Evolutionary conservation across 1,139 yeast species (phyloP), one percentile per base, ranked within the genome.

Genomic region (Keqinozyma sinolaborantium): DNA sequence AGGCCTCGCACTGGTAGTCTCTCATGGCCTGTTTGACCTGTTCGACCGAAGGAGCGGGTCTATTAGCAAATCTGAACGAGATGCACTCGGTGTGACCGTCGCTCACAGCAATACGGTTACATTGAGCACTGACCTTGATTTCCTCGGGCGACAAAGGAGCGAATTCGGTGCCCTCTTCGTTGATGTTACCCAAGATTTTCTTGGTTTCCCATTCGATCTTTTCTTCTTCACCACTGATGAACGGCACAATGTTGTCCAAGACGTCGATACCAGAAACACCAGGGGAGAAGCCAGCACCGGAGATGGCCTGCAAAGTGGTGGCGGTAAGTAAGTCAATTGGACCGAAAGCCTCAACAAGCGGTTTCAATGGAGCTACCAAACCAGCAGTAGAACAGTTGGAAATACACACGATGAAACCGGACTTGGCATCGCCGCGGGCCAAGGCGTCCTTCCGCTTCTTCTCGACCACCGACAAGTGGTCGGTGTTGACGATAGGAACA

Each of bases 311-410:
- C 61, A 92, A 64, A 12, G 98, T 92, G 36, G 97, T 88, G 32
- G 95, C 79, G 21, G 95, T 82, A 49, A 90, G 74, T 20, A 82
- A 74, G 40, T 86, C 90, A 39, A 92, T 77, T 31, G 97, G 95
- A 30, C 98, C 98, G 53, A 84, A 90, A 35, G 70, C 62, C 36
- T 88, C 95, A 30, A 83, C 86, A 50, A 92, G 72, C 12, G 98
- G 98, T 56, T 86, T 87, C 57, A 92, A 71, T 28, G 98, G 98
- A 9, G 97, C 97, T 24, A 92, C 98, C 41, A 92, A 73, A 31
- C 97, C 97, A 9, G 97, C 98, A 28, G 99, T 92, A 28, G 97
- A 88, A 66, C 99, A 92, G 71, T 92, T 92, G 37, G 97, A 90
- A 53, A 92, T 92, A 67, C 98, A 92, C 31, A 92, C 81, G 48